Evolutionary conservation across 805 yeast genomes (phyloP).

Genomic region (Saturnispora zaruensis): DNA sequence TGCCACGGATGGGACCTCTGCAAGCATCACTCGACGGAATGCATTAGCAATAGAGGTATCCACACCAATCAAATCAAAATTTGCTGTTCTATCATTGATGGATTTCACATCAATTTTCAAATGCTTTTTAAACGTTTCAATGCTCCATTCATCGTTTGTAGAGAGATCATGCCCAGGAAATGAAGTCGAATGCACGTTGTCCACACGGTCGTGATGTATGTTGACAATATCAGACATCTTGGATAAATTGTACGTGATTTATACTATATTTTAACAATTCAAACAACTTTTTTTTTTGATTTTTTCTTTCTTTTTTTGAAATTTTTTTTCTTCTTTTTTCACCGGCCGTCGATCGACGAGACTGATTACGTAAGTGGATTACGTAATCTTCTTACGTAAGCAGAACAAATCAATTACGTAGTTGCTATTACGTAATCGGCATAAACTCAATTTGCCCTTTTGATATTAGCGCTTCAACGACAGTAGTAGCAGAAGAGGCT

Average conservation of each 20-base stretch:
- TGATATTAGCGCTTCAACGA: too few relatives aligned
- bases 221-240: slow-evolving; percentile 59
- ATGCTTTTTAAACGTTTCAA: slow-evolving; percentile 63
- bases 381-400: too few relatives aligned
- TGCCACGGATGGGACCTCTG: slow-evolving; percentile 95
- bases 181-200: slow-evolving; percentile 81
- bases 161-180: slow-evolving; percentile 73
- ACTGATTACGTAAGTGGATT: too few relatives aligned
- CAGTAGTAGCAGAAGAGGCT: too few relatives aligned
- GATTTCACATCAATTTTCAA: slow-evolving; percentile 62
- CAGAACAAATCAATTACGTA: too few relatives aligned
- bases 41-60: slow-evolving; percentile 96
- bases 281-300: slow-evolving; percentile 1
- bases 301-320: neutral
- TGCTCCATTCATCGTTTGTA: slow-evolving; percentile 70
- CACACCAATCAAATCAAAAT: slow-evolving; percentile 77
- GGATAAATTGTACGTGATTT: neutral
- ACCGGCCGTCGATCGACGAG: too few relatives aligned
- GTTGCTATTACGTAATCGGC: too few relatives aligned
- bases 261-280: neutral
- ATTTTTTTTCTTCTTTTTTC: too few relatives aligned
- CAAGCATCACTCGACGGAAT: slow-evolving; percentile 90
- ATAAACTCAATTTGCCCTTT: too few relatives aligned
- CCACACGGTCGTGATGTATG: slow-evolving; percentile 83
- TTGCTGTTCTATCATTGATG: slow-evolving; percentile 60